A percentile compares a stretch with the other conserved stretches of the same genome.
These are phyloP conservation scores for Acanthamoeba divionensis DNA, from an alignment of 208 protist species.

Conservation along the genomic window DNA sequence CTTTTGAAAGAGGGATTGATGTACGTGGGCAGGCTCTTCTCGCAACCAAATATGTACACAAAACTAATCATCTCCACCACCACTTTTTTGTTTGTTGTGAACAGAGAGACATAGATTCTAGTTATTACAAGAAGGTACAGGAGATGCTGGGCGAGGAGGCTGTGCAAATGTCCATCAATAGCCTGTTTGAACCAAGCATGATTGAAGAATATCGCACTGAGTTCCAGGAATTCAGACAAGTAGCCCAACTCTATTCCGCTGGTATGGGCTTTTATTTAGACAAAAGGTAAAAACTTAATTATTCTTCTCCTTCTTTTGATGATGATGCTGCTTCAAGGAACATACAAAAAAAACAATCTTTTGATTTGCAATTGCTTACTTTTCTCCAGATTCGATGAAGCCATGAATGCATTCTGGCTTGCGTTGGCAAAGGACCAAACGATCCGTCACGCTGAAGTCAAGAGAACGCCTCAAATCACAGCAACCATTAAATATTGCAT, in stretches of 20 bases:
- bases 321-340: too few relatives aligned
- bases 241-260: background rate
- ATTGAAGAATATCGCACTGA: background rate
- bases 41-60: background rate
- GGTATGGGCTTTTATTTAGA: background rate
- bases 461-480: background rate
- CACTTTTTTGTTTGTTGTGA: background rate
- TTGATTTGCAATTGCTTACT: too few relatives aligned
- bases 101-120: slow-evolving; percentile 13
- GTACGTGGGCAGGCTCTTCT: background rate
- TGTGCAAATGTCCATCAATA: background rate
- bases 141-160: background rate
- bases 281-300: background rate
- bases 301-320: background rate
- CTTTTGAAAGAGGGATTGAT: slow-evolving; percentile 2
- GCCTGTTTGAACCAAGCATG: background rate
- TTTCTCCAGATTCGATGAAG: background rate
- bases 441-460: background rate
- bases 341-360: too few relatives aligned
- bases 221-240: background rate
- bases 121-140: slow-evolving; percentile 11
- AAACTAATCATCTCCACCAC: background rate
- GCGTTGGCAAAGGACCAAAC: background rate
- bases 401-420: background rate
- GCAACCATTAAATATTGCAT: background rate